Evolutionary conservation across 176 grass and related monocot species (phyloP).

Genomic region (Musa beccarii): DNA sequence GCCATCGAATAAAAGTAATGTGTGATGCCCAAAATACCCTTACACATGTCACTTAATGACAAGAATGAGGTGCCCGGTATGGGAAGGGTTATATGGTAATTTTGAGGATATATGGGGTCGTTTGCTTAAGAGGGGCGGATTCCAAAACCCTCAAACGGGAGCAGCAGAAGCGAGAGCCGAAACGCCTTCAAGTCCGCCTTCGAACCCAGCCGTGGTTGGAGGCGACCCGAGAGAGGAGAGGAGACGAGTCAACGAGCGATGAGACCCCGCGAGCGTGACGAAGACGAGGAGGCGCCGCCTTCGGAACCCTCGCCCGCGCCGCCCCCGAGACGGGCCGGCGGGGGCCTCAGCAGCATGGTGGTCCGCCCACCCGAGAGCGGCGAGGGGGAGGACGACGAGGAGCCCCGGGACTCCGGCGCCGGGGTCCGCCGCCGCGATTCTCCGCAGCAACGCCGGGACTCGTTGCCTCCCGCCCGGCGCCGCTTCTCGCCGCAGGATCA

Average conservation of each 20-base stretch:
- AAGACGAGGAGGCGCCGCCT: background rate
- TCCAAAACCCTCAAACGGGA: too few species aligned
- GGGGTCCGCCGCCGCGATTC: conserved; percentile 25
- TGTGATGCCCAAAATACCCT: too few species aligned
- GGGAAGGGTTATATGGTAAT: too few species aligned
- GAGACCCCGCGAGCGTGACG: conserved; percentile 9
- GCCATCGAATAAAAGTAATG: too few species aligned
- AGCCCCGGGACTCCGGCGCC: background rate
- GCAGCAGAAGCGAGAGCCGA: background rate
- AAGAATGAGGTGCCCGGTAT: too few species aligned
- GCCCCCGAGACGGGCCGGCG: background rate
- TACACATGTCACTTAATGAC: too few species aligned
- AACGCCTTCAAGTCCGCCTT: background rate
- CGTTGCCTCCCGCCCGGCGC: conserved; percentile 1
- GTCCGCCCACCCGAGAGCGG: too few species aligned
- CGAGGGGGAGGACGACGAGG: background rate
- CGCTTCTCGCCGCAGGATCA: conserved; percentile 13
- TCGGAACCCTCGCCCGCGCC: conserved; percentile 8
- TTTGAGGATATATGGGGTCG: too few species aligned
- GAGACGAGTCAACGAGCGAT: conserved; percentile 1
- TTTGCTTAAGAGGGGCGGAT: too few species aligned
- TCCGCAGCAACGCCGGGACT: conserved; percentile 8
- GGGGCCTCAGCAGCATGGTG: conserved; percentile 16
- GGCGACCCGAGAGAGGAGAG: background rate
- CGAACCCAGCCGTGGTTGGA: background rate